Conservation (phyloP, 805 yeast species). For the Yarrowia divulgata region DNA sequence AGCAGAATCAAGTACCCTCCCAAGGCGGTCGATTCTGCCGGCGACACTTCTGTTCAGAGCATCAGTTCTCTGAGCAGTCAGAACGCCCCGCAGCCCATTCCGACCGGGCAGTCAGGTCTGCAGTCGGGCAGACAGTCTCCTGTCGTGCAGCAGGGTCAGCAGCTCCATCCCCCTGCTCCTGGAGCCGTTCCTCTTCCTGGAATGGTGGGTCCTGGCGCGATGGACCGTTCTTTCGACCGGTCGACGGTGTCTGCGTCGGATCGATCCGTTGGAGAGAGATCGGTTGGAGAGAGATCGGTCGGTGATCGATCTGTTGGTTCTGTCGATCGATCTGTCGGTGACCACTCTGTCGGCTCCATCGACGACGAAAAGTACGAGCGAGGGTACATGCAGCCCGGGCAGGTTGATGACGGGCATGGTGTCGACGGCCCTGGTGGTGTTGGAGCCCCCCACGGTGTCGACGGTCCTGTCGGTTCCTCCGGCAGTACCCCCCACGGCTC, state of each 20-base stretch:
- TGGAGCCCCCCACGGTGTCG: no score
- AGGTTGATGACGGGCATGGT: background rate
- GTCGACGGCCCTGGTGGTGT: no score
- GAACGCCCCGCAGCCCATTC: constrained; percentile 4
- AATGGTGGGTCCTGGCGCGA: constrained; percentile 3
- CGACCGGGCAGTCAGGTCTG: background rate
- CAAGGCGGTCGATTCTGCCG: constrained; percentile 44
- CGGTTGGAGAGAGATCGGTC: no score
- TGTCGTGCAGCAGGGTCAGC: background rate
- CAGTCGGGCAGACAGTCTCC: constrained; percentile 20
- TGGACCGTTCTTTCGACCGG: constrained; percentile 14
- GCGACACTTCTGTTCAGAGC: constrained; percentile 37
- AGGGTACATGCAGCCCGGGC: background rate
- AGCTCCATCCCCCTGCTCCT: constrained; percentile 32
- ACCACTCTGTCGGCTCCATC: constrained; percentile 23
- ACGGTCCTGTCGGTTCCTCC: no score
- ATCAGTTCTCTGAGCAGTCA: background rate
- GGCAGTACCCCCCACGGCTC: background rate
- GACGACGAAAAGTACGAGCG: constrained; percentile 31
- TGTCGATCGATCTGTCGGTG: background rate
- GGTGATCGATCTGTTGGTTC: constrained; percentile 18
- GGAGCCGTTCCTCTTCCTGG: constrained; percentile 28
- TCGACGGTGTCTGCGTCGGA: constrained; percentile 1
- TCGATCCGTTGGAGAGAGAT: constrained; percentile 13
- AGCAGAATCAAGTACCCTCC: constrained; percentile 55